A percentile compares a stretch with the other conserved stretches of the same genome.
These are phyloP conservation scores for Leptodontidium sp. DNA, from an alignment of 2,329 filamentous ascomycete genomes.

Conservation along the genomic window DNA sequence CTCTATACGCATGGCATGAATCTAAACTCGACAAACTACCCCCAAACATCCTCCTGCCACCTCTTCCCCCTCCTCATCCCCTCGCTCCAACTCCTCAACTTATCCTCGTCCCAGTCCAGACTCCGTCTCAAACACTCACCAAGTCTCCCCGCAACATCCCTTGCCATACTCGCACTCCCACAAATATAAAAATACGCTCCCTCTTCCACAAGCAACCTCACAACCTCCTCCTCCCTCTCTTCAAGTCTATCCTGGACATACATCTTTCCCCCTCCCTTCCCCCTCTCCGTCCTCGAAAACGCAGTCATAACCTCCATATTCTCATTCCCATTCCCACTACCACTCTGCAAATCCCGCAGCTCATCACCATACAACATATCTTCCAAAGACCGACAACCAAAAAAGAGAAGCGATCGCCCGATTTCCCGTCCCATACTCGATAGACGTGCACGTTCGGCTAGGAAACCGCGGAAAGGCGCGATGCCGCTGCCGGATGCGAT, in stretches of 20 bases:
- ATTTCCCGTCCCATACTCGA: constrained; percentile 52
- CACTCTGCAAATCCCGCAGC: constrained; percentile 41
- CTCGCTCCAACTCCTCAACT: constrained; percentile 56
- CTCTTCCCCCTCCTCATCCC: constrained; percentile 57
- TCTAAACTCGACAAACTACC: constrained; percentile 28
- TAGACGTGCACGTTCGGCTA: constrained; percentile 54
- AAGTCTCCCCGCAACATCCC: constrained; percentile 52
- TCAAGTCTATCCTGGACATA: constrained; percentile 52
- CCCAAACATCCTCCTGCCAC: constrained; percentile 64
- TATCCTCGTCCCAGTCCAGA: constrained; percentile 51
- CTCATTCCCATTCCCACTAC: constrained; percentile 18
- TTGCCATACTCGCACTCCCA: constrained; percentile 52
- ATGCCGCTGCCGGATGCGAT: constrained; percentile 58
- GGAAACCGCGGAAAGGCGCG: constrained; percentile 57
- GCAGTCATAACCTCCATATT: constrained; percentile 45
- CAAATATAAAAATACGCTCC: constrained; percentile 54
- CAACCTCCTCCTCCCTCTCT: constrained; percentile 46
- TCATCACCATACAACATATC: constrained; percentile 55
- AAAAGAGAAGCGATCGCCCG: constrained; percentile 56
- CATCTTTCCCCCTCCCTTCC: constrained; percentile 30
- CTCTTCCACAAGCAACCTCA: constrained; percentile 40
- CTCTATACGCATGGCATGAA: no score
- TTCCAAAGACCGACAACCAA: constrained; percentile 54
- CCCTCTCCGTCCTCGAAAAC: constrained; percentile 41
- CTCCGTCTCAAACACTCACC: constrained; percentile 48